Evolutionary conservation across 1,139 yeast species (phyloP), one percentile per base, ranked within the genome.

Genomic region (Suhomyces bokatorum): DNA sequence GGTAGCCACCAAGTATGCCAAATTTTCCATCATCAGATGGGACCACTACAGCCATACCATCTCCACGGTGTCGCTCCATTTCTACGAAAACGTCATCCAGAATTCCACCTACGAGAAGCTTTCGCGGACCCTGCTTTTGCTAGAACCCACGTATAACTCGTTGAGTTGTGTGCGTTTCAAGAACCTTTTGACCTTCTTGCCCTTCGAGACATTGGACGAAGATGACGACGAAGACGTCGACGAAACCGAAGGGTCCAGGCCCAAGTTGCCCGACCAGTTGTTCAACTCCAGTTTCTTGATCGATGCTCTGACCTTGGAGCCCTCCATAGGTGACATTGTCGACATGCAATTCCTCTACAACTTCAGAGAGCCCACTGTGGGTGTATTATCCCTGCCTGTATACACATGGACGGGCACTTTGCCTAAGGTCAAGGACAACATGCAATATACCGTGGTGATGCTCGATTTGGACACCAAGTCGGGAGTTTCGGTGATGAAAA

Each of bases 311-410:
- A 69, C 76, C 32, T 69, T 89, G 36, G 83, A 84, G 53, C 65
- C 80, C 1, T 72, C 78, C 6, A 73, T 89, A 44, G 80, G 85
- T 8, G 69, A 66, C 48, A 76, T 90, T 17, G 68, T 85, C 5
- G 95, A 85, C 58, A 70, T 85, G 56, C 81, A 80, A 43, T 89
- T 85, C 58, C 68, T 90, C 40, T 65, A 81, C 56, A 85, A 85
- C 45, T 90, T 87, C 59, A 69, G 85, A 47, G 91, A 84, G 50
- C 95, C 97, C 0, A 88, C 97, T 0, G 58, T 90, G 31, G 96
- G 89, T 0, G 70, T 90, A 10, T 60, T 88, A 35, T 84, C 82
- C 47, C 82, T 82, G 51, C 80, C 83, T 30, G 67, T 73, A 7
- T 73, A 80, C 26, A 80, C 89, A 0, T 88, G 96, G 95, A 82